Evolutionary conservation across 176 grass and related monocot genomes (phyloP), one percentile per base, ranked within the genome.

Genomic region (Triticum timopheevii): DNA sequence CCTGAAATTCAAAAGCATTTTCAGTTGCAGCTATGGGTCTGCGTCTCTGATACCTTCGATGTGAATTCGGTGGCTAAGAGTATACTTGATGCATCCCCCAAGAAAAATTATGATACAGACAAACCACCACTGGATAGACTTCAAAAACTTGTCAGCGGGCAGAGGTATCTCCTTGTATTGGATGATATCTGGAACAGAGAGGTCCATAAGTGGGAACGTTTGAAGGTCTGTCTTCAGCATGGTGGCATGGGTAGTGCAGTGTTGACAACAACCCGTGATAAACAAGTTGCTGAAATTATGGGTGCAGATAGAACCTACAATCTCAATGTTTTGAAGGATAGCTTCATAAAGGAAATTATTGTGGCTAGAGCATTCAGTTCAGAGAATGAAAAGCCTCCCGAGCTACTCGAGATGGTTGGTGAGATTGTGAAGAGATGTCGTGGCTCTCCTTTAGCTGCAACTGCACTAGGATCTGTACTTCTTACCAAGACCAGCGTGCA

Each of bases 241-340:
- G 44, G 73, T 30, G 72, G 42, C 7, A 76, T 0, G 0, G 42
- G 72, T 30, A 76, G 72, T 76, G 24, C 44, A 52, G 24, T 50
- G 24, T 5, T 76, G 24, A 50, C 44, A 19, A 76, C 44, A 30
- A 76, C 73, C 0, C 73, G 73, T 50, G 73, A 76, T 30, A 49
- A 50, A 30, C 7, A 0, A 50, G 73, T 76, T 8, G 44, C 44
- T 50, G 23, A 6, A 19, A 10, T 19, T 5, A 50, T 76, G 73
- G 24, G 45, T 22, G 1, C 15, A 22, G 7, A 2, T 20, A 10
- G 0, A 54, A 0, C 4, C 16, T 20, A 54, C 0, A 1, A 31
- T 5, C 73, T 76, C 2, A 20, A 30, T 3, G 9, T 0, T 31
- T 12, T 76, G 25, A 3, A 22, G 8, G 13, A 76, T 33, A 1